phyloP scores from a whole-genome alignment of 768 basidiomycete genomes.

The Dictyophora rubrovolvata region DNA sequence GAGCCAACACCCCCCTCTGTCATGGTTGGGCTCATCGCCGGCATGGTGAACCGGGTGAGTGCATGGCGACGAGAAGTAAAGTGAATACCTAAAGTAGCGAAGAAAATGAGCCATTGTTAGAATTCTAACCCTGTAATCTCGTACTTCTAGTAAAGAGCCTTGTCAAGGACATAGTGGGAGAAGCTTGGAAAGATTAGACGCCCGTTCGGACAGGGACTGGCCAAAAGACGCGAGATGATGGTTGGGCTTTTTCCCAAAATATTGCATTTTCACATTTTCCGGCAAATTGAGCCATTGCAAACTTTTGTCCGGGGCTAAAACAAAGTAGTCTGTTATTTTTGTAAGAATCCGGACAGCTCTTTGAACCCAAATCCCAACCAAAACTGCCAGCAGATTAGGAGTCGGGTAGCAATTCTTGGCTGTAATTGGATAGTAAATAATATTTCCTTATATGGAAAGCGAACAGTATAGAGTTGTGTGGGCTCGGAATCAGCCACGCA shows the following conservation, averaged over 20 bases:
- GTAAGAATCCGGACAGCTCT: too few relatives aligned
- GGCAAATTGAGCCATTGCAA: too few relatives aligned
- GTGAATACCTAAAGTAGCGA: constrained; percentile 51
- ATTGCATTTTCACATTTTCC: too few relatives aligned
- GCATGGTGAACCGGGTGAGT: constrained; percentile 76
- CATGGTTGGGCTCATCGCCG: constrained; percentile 97
- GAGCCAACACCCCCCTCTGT: constrained; percentile 84
- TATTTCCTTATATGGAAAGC: constrained; percentile 10
- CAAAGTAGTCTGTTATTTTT: too few relatives aligned
- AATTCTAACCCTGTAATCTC: not conserved
- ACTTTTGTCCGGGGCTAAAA: too few relatives aligned
- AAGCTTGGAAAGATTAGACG: not conserved
- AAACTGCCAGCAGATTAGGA: too few relatives aligned
- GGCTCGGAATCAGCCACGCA: constrained; percentile 9
- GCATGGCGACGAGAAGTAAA: constrained; percentile 41
- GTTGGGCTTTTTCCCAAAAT: not conserved
- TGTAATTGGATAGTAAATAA: constrained; percentile 4
- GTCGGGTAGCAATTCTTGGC: not conserved
- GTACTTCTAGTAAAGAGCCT: constrained; percentile 5
- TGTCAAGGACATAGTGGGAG: constrained; percentile 4
- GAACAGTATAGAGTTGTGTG: constrained; percentile 3
- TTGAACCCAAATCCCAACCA: too few relatives aligned
- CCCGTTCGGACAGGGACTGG: not conserved
- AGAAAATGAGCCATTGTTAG: not conserved
- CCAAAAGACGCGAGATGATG: not conserved